These are phyloP conservation scores for Lithocarpus polystachyus DNA, from an alignment of 306 rosid species.

Conservation along the genomic window DNA sequence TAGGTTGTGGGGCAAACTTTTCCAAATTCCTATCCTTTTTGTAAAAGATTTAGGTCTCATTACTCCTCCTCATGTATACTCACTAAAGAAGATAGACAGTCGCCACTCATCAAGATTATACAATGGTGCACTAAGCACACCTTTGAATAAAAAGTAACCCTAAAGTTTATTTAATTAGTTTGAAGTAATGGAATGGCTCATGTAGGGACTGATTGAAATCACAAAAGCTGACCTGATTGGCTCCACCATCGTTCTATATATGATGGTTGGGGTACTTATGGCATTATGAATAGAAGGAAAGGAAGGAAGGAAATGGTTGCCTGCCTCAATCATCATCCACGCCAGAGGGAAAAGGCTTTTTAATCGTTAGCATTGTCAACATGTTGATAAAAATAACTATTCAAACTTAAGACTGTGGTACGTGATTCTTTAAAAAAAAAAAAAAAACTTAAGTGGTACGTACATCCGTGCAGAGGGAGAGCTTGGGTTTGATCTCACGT, in stretches of 20 bases:
- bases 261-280: neutral
- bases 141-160: neutral
- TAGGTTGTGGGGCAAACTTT: conserved; percentile 7
- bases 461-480: too few relatives aligned
- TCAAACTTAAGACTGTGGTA: too few relatives aligned
- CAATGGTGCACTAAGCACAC: neutral
- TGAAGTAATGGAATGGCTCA: neutral
- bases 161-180: neutral
- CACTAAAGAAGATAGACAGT: neutral
- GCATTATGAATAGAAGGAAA: neutral
- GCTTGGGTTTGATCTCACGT: too few relatives aligned
- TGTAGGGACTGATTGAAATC: neutral
- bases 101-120: neutral
- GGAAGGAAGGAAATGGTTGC: neutral
- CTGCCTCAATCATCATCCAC: too few relatives aligned
- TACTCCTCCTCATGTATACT: neutral
- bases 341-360: too few relatives aligned
- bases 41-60: neutral
- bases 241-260: too few relatives aligned
- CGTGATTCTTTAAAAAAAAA: too few relatives aligned
- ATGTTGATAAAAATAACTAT: too few relatives aligned
- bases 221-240: neutral
- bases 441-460: too few relatives aligned
- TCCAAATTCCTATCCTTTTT: neutral
- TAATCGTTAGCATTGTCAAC: too few relatives aligned